Evolutionary conservation across 345 rosid species (phyloP).

Genomic region (Turnera subulata): DNA sequence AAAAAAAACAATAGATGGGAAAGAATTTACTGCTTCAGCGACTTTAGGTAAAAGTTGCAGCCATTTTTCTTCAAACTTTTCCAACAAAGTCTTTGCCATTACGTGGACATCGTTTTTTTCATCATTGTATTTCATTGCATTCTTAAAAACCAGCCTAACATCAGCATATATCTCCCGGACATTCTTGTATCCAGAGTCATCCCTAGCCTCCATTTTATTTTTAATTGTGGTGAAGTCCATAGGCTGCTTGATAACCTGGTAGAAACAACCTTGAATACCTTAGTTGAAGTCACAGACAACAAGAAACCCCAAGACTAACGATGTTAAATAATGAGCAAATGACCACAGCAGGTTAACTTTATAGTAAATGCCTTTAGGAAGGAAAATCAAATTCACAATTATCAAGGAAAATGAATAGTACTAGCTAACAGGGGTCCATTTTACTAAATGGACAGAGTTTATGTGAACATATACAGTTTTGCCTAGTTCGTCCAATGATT

Average conservation of each 20-base stretch:
- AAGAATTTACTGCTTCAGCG: slow-evolving; percentile 30
- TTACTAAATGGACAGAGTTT: too few relatives aligned
- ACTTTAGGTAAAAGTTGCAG: slow-evolving; percentile 72
- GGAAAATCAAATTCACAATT: too few relatives aligned
- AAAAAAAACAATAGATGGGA: neutral
- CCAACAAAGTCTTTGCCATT: slow-evolving; percentile 82
- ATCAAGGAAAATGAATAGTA: too few relatives aligned
- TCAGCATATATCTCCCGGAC: slow-evolving; percentile 75
- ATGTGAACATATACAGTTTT: too few relatives aligned
- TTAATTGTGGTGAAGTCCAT: slow-evolving; percentile 90
- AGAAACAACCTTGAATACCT: slow-evolving; percentile 13
- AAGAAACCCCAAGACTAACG: slow-evolving; percentile 1
- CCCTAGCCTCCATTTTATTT: slow-evolving; percentile 84
- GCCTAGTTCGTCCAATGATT: too few relatives aligned
- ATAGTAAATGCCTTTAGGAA: neutral
- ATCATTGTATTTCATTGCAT: slow-evolving; percentile 93
- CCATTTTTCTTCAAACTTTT: slow-evolving; percentile 91
- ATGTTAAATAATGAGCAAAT: neutral
- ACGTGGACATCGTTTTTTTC: slow-evolving; percentile 61
- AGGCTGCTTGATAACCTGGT: slow-evolving; percentile 85
- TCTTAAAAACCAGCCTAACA: slow-evolving; percentile 77
- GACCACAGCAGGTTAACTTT: neutral
- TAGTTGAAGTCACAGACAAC: slow-evolving; percentile 4
- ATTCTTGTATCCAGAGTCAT: slow-evolving; percentile 65
- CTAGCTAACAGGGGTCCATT: too few relatives aligned